A percentile compares a stretch with the other conserved stretches of the same genome.
Evolutionary conservation across 1,139 yeast species (phyloP).

Genomic region (Candida neerlandica): DNA sequence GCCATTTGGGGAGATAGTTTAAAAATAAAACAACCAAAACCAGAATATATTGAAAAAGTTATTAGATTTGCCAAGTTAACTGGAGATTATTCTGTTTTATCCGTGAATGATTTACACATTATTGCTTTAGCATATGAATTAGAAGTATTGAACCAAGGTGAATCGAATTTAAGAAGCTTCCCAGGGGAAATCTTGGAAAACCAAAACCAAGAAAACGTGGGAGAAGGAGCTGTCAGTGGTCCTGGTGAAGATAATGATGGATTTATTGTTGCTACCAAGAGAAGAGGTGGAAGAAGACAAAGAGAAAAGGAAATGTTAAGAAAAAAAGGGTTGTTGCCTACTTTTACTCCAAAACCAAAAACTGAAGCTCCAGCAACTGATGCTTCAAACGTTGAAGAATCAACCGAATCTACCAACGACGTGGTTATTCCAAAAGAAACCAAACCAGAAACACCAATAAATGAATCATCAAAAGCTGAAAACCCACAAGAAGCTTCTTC

Average conservation of each 20-base stretch:
- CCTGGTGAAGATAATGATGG: constrained; percentile 15
- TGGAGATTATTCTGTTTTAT: constrained; percentile 87
- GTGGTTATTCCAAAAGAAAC: constrained; percentile 9
- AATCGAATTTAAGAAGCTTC: constrained; percentile 63
- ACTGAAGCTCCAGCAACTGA: constrained; percentile 17
- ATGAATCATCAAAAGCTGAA: constrained; percentile 12
- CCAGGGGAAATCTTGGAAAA: constrained; percentile 61
- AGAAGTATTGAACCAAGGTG: constrained; percentile 67
- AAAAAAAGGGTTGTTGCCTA: constrained; percentile 6
- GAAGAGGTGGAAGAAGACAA: constrained; percentile 67
- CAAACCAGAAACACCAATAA: constrained; percentile 14
- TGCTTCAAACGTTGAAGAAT: constrained; percentile 10
- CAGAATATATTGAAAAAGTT: constrained; percentile 64
- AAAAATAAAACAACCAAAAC: constrained; percentile 73
- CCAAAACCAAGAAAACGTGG: constrained; percentile 13
- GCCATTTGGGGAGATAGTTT: constrained; percentile 73
- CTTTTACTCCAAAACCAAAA: constrained; percentile 6
- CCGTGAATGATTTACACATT: constrained; percentile 89
- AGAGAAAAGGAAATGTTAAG: constrained; percentile 51
- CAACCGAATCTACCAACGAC: not conserved
- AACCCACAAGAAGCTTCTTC: constrained; percentile 10
- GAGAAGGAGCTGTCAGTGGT: constrained; percentile 11
- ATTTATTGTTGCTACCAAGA: constrained; percentile 29
- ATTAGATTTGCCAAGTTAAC: constrained; percentile 79
- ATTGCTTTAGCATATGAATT: constrained; percentile 89